Conservation (phyloP, 768 basidiomycete genomes). For the Rhizopogon salebrosus region DNA sequence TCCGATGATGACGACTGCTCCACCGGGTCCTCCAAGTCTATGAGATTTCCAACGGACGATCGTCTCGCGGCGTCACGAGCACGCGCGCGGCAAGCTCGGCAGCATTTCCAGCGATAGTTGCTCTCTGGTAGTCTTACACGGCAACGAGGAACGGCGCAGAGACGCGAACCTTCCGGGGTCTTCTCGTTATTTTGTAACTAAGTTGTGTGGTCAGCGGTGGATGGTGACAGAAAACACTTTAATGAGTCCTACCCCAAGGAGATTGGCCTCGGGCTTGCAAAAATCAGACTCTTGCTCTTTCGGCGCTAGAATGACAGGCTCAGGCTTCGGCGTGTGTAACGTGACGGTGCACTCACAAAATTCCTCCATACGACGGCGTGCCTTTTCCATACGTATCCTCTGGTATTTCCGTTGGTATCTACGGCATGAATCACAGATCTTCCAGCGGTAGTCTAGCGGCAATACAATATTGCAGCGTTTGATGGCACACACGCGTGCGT, state of each 20-base stretch:
- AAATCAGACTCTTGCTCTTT: constrained; percentile 1
- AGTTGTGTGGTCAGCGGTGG: neutral
- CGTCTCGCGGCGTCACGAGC: constrained; percentile 8
- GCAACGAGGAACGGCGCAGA: constrained; percentile 33
- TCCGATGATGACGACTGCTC: neutral
- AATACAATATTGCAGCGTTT: constrained; percentile 30
- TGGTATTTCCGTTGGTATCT: constrained; percentile 32
- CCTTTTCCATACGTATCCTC: constrained; percentile 21
- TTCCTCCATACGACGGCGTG: constrained; percentile 1
- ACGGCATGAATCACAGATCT: constrained; percentile 39
- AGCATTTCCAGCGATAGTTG: constrained; percentile 38
- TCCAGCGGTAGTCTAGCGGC: constrained; percentile 31
- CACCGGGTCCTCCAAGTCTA: neutral
- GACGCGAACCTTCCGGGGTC: constrained; percentile 25
- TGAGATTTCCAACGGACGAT: neutral
- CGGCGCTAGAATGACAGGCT: constrained; percentile 12
- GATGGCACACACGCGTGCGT: constrained; percentile 26
- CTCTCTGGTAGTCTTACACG: constrained; percentile 29
- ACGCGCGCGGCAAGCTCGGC: constrained; percentile 30
- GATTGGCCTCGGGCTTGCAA: constrained; percentile 1
- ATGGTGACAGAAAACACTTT: constrained; percentile 13
- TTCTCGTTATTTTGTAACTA: neutral
- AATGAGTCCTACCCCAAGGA: neutral
- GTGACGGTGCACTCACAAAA: constrained; percentile 4
- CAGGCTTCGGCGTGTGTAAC: neutral